Conservation (phyloP, 306 rosid genomes). For the Neltuma alba region DNA sequence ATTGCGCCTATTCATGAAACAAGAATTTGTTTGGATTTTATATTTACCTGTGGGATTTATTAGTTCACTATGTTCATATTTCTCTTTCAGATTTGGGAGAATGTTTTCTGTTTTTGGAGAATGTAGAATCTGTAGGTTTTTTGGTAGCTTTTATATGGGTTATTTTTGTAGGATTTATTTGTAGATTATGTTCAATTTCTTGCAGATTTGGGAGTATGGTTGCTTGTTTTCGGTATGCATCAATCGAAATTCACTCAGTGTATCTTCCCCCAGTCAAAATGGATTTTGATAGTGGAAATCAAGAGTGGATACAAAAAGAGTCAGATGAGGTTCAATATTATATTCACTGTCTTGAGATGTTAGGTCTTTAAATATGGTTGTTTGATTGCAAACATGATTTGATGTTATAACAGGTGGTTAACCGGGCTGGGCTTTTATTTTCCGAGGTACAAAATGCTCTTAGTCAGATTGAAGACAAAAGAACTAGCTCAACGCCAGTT, state of each 20-base stretch:
- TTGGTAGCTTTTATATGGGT: neutral
- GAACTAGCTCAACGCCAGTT: conserved; percentile 39
- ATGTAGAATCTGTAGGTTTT: neutral
- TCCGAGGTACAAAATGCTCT: conserved; percentile 81
- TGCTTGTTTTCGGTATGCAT: conserved; percentile 96
- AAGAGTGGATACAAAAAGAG: conserved; percentile 87
- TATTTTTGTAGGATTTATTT: conserved; percentile 1
- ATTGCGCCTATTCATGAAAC: neutral
- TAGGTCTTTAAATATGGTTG: conserved; percentile 26
- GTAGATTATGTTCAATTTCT: conserved; percentile 1
- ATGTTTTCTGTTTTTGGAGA: neutral
- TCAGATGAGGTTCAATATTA: conserved; percentile 67
- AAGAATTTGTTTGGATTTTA: neutral
- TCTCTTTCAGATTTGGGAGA: neutral
- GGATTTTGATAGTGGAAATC: conserved; percentile 64
- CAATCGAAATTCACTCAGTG: conserved; percentile 88
- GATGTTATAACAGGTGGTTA: conserved; percentile 64
- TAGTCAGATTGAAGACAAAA: conserved; percentile 66
- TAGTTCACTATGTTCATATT: neutral
- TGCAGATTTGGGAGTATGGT: conserved; percentile 90
- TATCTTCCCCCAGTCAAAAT: conserved; percentile 79
- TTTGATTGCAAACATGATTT: conserved; percentile 27
- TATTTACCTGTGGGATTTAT: neutral
- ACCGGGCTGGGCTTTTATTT: conserved; percentile 75
- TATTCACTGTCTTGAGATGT: conserved; percentile 30